phyloP scores from a whole-genome alignment of 2,329 filamentous ascomycete genomes.

The Ambrosiella cleistominuta region DNA sequence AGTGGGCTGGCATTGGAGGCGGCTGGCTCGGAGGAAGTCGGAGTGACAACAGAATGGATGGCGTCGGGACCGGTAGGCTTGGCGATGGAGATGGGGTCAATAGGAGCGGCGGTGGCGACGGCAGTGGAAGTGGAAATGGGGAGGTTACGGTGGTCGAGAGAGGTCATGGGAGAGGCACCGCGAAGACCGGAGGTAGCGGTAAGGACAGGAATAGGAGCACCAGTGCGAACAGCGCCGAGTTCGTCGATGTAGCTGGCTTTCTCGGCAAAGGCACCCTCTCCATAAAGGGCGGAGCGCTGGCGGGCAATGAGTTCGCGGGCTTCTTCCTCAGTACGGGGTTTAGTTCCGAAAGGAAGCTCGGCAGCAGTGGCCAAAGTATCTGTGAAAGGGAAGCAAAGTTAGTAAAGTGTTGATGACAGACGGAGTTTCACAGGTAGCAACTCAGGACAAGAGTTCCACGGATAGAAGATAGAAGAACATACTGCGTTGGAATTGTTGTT shows the following conservation, averaged over 20 bases:
- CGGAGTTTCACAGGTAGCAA: no score
- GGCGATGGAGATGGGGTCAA: no score
- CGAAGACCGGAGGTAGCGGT: no score
- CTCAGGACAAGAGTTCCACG: background rate
- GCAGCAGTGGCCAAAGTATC: slow-evolving; percentile 31
- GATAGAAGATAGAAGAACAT: slow-evolving; percentile 26
- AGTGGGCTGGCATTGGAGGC: no score
- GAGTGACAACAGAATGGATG: no score
- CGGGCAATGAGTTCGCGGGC: slow-evolving; percentile 90
- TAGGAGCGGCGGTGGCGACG: no score
- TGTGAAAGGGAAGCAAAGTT: slow-evolving; percentile 18
- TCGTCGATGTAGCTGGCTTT: slow-evolving; percentile 52
- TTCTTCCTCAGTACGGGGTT: slow-evolving; percentile 88
- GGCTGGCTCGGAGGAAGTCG: no score
- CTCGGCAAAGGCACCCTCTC: slow-evolving; percentile 54
- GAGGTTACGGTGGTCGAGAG: no score
- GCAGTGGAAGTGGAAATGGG: no score
- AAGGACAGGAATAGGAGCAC: slow-evolving; percentile 31
- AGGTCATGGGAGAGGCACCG: no score
- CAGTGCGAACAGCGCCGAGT: slow-evolving; percentile 41
- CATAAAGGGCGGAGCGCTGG: slow-evolving; percentile 87
- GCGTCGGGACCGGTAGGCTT: no score
- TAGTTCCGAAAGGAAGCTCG: slow-evolving; percentile 25
- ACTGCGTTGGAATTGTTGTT: slow-evolving; percentile 99
- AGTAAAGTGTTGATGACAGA: no score